Conservation (phyloP, 805 yeast species). For the Brettanomyces bruxellensis region DNA sequence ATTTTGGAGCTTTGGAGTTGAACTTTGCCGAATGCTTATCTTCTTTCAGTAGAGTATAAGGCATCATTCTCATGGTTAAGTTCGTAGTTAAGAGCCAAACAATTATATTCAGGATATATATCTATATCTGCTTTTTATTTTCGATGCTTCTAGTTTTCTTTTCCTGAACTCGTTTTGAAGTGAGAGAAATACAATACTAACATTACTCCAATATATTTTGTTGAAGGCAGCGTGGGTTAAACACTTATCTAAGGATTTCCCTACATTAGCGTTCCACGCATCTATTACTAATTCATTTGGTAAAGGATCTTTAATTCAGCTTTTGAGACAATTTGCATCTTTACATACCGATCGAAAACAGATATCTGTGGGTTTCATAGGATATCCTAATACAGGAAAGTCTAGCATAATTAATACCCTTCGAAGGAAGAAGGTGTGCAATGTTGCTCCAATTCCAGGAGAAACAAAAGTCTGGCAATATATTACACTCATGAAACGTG, state of each 20-base stretch:
- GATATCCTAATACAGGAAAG: constrained; percentile 98
- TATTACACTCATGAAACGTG: constrained; percentile 92
- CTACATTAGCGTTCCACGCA: constrained; percentile 96
- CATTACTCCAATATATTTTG: constrained; percentile 1
- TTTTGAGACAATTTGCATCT: constrained; percentile 85
- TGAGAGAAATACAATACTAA: constrained; percentile 5
- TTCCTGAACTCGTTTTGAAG: background rate
- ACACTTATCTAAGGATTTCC: constrained; percentile 81
- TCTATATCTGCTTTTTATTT: too few relatives aligned
- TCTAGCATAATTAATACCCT: constrained; percentile 92
- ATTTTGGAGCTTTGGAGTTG: constrained; percentile 77
- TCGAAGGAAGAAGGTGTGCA: constrained; percentile 91
- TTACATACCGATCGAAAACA: constrained; percentile 90
- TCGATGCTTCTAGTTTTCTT: too few relatives aligned
- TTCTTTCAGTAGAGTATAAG: constrained; percentile 14
- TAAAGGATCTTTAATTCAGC: constrained; percentile 90
- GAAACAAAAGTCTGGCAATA: constrained; percentile 99
- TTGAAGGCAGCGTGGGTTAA: constrained; percentile 79
- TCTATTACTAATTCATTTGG: constrained; percentile 96
- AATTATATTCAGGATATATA: constrained; percentile 15
- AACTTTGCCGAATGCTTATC: constrained; percentile 28
- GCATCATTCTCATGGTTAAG: constrained; percentile 25
- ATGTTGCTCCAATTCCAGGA: constrained; percentile 97
- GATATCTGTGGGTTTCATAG: constrained; percentile 94
- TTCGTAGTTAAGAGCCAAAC: constrained; percentile 92